Base-by-base conservation (phyloP, 208 protist species). In the Trypanosoma melophagium region DNA sequence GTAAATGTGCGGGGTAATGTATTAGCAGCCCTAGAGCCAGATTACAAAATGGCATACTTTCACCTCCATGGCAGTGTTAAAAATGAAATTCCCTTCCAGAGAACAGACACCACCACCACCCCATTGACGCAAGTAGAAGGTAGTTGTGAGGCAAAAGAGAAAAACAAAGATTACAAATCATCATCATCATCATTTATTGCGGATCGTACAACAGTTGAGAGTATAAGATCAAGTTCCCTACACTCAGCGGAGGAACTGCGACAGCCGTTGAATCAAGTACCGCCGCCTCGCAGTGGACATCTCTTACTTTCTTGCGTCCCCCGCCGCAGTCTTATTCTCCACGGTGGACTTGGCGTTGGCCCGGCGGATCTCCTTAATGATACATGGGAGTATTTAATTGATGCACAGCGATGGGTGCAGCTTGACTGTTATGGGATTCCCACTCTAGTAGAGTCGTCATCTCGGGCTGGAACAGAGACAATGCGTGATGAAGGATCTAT, bases 381-480 rank as follows among this genome's bases (percentile, higher is more conserved):
- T 62, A 77, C 76, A 16, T 90, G 85, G 82, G 75, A 85, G 69
- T 87, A 80, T 64, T 60, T 68, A 38, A 62, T 76, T 40, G 54
- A 44, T 22, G 54, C 65, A 31, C 66, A 75, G 22, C 73, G 72
- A 16, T 90, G 85, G 85, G 17, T 67, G n/a, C 35, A 74, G 55
- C 66, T 86, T 31, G 28, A 52, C 17, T 83, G 78, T 55, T 40
- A 47, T 19, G 21, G 62, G 42, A 57, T 49, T 13, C 19, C 76
- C 14, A n/a, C n/a, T n/a, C n/a, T n/a, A n/a, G n/a, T n/a, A n/a
- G n/a, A n/a, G n/a, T n/a, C n/a, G n/a, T n/a, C n/a, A n/a, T n/a
- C n/a, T n/a, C n/a, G n/a, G n/a, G n/a, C n/a, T n/a, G n/a, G n/a
- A n/a, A n/a, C n/a, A n/a, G n/a, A n/a, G n/a, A n/a, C n/a, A n/a